Evolutionary conservation across 768 basidiomycete genomes (phyloP).

Genomic region (Termitomyces sp.): DNA sequence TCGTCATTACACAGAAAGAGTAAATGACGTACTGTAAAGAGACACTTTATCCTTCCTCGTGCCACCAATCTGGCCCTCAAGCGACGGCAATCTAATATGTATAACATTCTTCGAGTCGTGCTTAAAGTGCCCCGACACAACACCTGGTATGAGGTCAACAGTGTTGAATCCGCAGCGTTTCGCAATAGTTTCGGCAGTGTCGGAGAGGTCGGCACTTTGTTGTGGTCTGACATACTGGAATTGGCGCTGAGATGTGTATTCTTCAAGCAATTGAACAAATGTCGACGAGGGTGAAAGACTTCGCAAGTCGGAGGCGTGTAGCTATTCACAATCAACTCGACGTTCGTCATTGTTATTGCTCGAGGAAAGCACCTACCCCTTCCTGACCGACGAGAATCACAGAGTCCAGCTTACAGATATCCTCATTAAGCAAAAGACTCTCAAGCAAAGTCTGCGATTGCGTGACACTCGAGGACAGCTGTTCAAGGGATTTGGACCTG

Average conservation of each 20-base stretch:
- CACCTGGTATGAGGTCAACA: constrained; percentile 40
- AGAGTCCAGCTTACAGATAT: constrained; percentile 63
- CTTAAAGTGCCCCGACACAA: constrained; percentile 30
- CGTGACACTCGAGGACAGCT: constrained; percentile 32
- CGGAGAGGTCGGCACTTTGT: constrained; percentile 26
- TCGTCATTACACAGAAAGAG: not conserved
- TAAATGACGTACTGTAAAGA: constrained; percentile 49
- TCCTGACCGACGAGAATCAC: constrained; percentile 70
- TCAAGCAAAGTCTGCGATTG: constrained; percentile 40
- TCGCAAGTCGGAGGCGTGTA: constrained; percentile 77
- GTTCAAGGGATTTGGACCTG: constrained; percentile 51
- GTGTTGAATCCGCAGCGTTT: constrained; percentile 51
- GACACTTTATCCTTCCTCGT: constrained; percentile 47
- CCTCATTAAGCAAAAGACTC: constrained; percentile 40
- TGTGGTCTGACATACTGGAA: constrained; percentile 54
- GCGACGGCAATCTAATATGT: constrained; percentile 52
- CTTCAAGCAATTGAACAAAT: constrained; percentile 45
- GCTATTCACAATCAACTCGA: constrained; percentile 26
- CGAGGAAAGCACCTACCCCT: constrained; percentile 48
- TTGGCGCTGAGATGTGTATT: constrained; percentile 56
- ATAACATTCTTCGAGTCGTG: constrained; percentile 53
- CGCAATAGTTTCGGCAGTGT: constrained; percentile 44
- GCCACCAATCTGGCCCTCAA: constrained; percentile 35
- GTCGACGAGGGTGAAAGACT: constrained; percentile 50
- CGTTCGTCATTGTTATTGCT: not conserved